phyloP scores from a whole-genome alignment of 2,329 filamentous ascomycete genomes.

The Diaporthe capsici region DNA sequence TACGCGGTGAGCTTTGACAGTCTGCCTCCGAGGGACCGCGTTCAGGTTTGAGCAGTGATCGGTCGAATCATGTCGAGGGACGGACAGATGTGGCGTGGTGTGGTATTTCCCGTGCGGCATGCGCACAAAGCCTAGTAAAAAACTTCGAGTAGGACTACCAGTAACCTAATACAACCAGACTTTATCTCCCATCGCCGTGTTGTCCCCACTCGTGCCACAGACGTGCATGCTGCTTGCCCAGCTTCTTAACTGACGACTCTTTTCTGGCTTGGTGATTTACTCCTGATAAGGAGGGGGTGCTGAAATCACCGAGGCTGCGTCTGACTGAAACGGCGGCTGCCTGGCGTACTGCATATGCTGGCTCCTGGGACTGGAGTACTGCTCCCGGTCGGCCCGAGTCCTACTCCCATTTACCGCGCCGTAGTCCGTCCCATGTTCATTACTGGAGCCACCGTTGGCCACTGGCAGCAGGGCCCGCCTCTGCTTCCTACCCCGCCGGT shows the following conservation, averaged over 20 bases:
- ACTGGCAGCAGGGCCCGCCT: not conserved
- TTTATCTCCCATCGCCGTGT: no score
- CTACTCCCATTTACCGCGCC: no score
- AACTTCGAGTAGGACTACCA: not conserved
- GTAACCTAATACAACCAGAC: not conserved
- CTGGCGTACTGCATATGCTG: no score
- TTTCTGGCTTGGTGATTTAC: not conserved
- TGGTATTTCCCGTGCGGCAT: not conserved
- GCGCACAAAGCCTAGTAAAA: not conserved
- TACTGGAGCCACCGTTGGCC: no score
- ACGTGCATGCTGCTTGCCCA: not conserved
- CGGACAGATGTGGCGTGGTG: not conserved
- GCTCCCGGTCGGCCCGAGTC: no score
- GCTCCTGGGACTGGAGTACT: no score
- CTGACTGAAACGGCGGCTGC: not conserved
- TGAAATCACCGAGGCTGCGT: not conserved
- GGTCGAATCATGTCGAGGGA: no score
- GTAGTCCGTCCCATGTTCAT: no score
- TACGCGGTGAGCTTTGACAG: constrained; percentile 61
- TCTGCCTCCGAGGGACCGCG: not conserved
- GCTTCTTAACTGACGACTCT: no score
- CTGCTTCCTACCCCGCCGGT: not conserved
- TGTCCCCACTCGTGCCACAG: not conserved
- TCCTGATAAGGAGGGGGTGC: not conserved
- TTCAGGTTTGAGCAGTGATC: not conserved